phyloP scores from a whole-genome alignment of 129 eudicot species.

The Lactuca saligna region DNA sequence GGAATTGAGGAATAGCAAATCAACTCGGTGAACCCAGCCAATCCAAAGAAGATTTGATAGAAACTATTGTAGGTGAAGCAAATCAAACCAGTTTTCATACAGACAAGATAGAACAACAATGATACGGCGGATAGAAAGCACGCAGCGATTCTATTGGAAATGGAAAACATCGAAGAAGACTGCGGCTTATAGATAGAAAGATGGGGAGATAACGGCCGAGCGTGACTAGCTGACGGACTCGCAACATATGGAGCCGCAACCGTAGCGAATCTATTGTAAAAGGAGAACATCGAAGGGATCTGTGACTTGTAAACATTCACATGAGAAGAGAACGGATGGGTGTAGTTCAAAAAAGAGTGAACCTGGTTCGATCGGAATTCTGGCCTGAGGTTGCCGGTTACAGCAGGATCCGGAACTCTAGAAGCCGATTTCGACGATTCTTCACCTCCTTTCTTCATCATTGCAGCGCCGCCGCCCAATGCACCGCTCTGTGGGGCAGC shows the following conservation, averaged over 20 bases:
- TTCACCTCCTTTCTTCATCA: conserved; percentile 45
- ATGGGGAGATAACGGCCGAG: conserved; percentile 41
- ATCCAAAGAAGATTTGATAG: conserved; percentile 34
- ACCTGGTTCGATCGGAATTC: conserved; percentile 41
- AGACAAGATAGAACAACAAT: conserved; percentile 22
- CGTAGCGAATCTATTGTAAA: conserved; percentile 29
- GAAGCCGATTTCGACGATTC: conserved; percentile 34
- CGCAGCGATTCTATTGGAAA: conserved; percentile 28
- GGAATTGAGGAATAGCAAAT: conserved; percentile 36
- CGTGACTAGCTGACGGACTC: conserved; percentile 19
- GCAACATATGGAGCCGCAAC: conserved; percentile 22
- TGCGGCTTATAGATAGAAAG: conserved; percentile 38
- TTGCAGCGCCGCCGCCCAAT: conserved; percentile 25
- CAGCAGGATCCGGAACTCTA: conserved; percentile 66
- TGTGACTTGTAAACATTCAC: conserved; percentile 29
- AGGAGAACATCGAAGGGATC: conserved; percentile 22
- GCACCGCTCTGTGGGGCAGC: conserved; percentile 56
- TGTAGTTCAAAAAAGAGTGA: conserved; percentile 23
- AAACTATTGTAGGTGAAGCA: conserved; percentile 39
- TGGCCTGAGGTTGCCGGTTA: conserved; percentile 62
- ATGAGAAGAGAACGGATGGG: conserved; percentile 21
- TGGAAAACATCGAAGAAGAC: conserved; percentile 34
- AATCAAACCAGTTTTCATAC: conserved; percentile 38
- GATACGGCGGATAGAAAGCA: conserved; percentile 20
- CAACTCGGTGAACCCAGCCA: conserved; percentile 32